A percentile compares a stretch with the other conserved stretches of the same genome.
Conservation (phyloP, 2,329 filamentous ascomycete species). For the Ceratocystis diversiconidia region DNA sequence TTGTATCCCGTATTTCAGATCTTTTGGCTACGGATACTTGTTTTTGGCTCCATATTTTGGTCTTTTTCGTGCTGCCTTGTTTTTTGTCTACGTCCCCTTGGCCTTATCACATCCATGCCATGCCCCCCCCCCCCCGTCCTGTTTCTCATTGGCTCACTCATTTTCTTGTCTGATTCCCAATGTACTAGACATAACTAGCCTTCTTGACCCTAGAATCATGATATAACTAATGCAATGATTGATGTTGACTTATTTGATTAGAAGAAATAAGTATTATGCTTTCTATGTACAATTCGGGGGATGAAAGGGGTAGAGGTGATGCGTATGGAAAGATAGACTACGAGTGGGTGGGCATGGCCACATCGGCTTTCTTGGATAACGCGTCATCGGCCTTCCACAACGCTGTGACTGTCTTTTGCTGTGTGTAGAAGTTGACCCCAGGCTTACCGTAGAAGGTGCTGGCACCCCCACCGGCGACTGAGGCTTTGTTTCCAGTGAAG, state of each 20-base stretch:
- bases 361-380: constrained; percentile 67
- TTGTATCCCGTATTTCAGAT: neutral
- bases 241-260: neutral
- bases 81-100: neutral
- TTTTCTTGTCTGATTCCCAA: neutral
- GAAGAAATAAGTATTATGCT: neutral
- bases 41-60: neutral
- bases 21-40: neutral
- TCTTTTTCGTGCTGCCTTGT: constrained; percentile 3
- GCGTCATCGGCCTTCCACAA: constrained; percentile 51
- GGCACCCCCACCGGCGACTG: constrained; percentile 76
- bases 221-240: constrained; percentile 2
- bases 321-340: neutral
- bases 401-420: constrained; percentile 92
- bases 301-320: neutral
- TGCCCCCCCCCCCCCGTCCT: neutral
- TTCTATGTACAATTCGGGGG: constrained; percentile 3
- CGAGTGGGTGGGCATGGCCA: constrained; percentile 58
- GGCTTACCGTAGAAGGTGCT: constrained; percentile 93
- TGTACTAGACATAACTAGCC: neutral
- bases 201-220: neutral
- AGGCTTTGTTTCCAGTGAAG: constrained; percentile 73
- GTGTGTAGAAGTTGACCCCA: constrained; percentile 88
- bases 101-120: neutral
- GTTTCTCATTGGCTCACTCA: neutral